Base-by-base conservation (phyloP, 2,329 filamentous ascomycete genomes). In the Coniosporium tulheliwenetii region DNA sequence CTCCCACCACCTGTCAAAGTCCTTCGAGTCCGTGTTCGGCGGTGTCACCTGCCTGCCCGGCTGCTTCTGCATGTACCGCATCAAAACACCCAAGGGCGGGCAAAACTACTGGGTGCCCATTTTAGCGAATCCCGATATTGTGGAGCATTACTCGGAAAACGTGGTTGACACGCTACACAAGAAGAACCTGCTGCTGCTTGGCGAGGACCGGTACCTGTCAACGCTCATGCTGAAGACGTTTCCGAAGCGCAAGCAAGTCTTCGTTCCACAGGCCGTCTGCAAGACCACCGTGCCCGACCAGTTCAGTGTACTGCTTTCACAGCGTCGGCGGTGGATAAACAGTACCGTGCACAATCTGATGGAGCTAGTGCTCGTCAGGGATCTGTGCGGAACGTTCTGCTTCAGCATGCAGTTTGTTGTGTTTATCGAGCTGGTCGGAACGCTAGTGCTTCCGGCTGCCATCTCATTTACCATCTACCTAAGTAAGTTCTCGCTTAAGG, bases 71-170 rank as follows among this genome's bases (percentile, higher is more conserved):
- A 98, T 98, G 93, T 98, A 98, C 69, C 84, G 91, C 55, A 96
- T 98, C 75, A 98, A 98, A 66, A 84, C 91, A 29, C 93, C 91
- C 45, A 98, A 98, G 67, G 91, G 91, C 48, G 89, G 83, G 19
- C 86, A 96, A 60, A 96, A 98, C 68, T 98, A 96, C 66, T 98
- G 91, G 91, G 91, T 98, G 16, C 91, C 91, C 7, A 96, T 98
- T 54, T 74, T 98, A 48, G 91, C 91, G 51, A 98, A 98, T 60
- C 93, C 93, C 2, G 93, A 98, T 55, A 84, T 98, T 36, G 93
- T 98, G 37, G 91, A 98, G 65, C 91, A 98, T 64, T 98, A 98
- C 63, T 96, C 91, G 0, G 91, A 98, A 63, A 98, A 98, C 52
- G 87, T 98, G 41, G 91, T 98, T 35, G 91, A 98, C 59, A 98